phyloP scores from a whole-genome alignment of 2,329 filamentous ascomycete species.

The Zymoseptoria passerinii region DNA sequence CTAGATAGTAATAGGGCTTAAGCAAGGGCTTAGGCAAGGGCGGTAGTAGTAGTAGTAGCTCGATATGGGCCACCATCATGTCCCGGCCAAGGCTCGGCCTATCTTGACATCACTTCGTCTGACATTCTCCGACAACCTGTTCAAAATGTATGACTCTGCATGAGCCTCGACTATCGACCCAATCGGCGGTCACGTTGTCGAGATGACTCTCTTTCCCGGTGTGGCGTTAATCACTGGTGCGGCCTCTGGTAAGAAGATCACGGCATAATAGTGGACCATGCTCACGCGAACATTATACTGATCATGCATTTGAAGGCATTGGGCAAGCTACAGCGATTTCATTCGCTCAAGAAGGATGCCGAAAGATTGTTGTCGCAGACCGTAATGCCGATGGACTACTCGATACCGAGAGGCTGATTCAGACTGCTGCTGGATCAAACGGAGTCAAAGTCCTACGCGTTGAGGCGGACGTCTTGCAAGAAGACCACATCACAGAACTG shows the following conservation, averaged over 20 bases:
- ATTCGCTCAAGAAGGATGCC: conserved; percentile 40
- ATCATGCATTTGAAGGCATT: conserved; percentile 29
- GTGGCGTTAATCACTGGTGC: conserved; percentile 30
- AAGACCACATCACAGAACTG: conserved; percentile 29
- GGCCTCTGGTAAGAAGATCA: conserved; percentile 21
- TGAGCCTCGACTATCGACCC: background rate
- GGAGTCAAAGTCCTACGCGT: conserved; percentile 21
- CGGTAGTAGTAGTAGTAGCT: too few relatives aligned
- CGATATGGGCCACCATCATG: background rate
- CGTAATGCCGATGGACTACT: conserved; percentile 27
- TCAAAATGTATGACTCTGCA: background rate
- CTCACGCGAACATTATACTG: background rate
- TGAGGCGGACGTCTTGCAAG: conserved; percentile 31
- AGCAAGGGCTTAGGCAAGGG: too few relatives aligned
- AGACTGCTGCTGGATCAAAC: conserved; percentile 15
- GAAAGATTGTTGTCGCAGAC: conserved; percentile 37
- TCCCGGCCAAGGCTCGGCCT: background rate
- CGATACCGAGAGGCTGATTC: conserved; percentile 29
- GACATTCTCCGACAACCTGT: background rate
- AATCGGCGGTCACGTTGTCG: background rate
- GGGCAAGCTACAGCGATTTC: conserved; percentile 37
- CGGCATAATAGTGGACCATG: background rate
- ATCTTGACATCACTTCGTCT: background rate
- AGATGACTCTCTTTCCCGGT: conserved; percentile 25
- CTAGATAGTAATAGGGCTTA: too few relatives aligned